phyloP scores from a whole-genome alignment of 257 asterid species.

The Galeopsis tetrahit region DNA sequence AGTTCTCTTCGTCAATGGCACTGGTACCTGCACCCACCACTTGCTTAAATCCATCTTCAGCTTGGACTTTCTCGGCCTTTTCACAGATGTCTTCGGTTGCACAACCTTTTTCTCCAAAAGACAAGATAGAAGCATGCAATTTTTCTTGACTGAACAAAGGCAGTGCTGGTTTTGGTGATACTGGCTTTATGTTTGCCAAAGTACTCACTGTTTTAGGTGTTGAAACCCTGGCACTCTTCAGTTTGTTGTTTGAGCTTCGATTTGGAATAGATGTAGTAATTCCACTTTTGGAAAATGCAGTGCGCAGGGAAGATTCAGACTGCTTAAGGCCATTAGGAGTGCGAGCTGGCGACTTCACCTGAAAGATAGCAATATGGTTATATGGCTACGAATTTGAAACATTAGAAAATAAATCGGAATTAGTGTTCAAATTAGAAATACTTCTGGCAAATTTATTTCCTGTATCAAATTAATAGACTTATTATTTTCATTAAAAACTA shows the following conservation, averaged over 20 bases:
- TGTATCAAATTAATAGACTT: background rate
- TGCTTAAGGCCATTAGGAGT: conserved; percentile 64
- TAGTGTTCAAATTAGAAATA: background rate
- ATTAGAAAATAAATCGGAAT: conserved; percentile 3
- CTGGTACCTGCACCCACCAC: conserved; percentile 33
- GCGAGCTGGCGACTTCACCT: conserved; percentile 61
- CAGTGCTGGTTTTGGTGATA: conserved; percentile 25
- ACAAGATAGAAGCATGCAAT: conserved; percentile 36
- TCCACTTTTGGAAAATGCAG: conserved; percentile 48
- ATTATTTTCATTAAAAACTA: conserved; percentile 27
- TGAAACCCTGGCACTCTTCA: conserved; percentile 54
- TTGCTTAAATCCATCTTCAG: conserved; percentile 39
- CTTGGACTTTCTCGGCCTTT: conserved; percentile 39
- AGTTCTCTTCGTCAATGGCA: conserved; percentile 22
- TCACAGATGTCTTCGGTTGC: conserved; percentile 29
- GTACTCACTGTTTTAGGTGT: conserved; percentile 38
- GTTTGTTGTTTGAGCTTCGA: conserved; percentile 58
- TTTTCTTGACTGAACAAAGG: conserved; percentile 39
- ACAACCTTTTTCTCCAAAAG: conserved; percentile 41
- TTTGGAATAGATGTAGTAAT: conserved; percentile 49
- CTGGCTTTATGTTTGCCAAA: conserved; percentile 35
- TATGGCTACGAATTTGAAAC: conserved; percentile 11
- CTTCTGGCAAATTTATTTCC: conserved; percentile 2
- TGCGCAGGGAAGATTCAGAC: conserved; percentile 43
- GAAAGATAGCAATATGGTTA: conserved; percentile 38